Evolutionary conservation across 148 eudicot species (phyloP), one percentile per base, ranked within the genome.

Genomic region (Cornus kousa): DNA sequence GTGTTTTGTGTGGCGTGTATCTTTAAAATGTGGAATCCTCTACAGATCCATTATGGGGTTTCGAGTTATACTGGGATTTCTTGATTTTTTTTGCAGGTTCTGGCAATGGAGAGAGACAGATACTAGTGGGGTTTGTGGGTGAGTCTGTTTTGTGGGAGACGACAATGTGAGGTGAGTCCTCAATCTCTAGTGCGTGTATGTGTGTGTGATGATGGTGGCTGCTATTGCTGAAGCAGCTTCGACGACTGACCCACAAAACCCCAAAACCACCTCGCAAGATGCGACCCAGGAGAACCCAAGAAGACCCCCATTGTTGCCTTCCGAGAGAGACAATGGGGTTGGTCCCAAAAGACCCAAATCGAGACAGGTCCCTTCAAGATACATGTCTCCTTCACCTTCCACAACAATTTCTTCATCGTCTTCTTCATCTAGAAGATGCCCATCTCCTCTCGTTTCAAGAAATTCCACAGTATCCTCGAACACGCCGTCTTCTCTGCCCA

Each of bases 371-470:
- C 81, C 91, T 73, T 96, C 99, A 9, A 88, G 98, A 79, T 96
- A 93, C 67, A 81, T 92, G 88, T 87, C 98, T 62, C 91, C 96
- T 82, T 91, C 97, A 71, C 85, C 94, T 59, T 89, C 94, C 17
- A 77, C 89, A 74, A 80, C 87, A 6, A 85, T 80, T 10, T 80
- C 97, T 5, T 77, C 86, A 9, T 83, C 90, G 62, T 92, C 97
- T 19, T 76, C 86, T 23, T 32, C 87, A 50, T 82, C 91, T 75
- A 89, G 95, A 71, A 85, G 98, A 64, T 89, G 71, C 60, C 97
- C 97, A 10, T 95, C 99, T 39, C 99, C 99, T 80, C 79, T 88
- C 60, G 85, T 88, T 71, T 82, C 91, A 2, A 87, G 92, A 60
- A 91, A 77, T 75, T 77, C 88, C 62, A 85, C 83, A 53, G 80